Percentiles rank a stretch among this genome's conserved stretches.
Evolutionary conservation across 495 filamentous ascomycete genomes (phyloP).

Genomic region (Chlorociboria aeruginascens): DNA sequence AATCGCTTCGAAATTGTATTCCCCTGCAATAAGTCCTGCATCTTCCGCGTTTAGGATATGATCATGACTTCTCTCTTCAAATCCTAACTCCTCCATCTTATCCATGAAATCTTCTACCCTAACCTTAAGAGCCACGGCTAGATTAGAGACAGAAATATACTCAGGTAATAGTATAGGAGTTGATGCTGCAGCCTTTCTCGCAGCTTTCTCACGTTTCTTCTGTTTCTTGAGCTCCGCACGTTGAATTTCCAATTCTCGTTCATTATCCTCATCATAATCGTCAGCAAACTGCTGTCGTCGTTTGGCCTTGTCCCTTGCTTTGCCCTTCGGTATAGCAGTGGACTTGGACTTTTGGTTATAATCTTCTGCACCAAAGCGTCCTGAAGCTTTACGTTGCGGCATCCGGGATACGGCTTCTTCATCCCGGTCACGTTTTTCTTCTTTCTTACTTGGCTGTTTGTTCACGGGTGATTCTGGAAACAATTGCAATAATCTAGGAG

Average conservation of each 20-base stretch:
- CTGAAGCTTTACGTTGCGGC: not conserved
- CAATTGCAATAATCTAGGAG: too few relatives aligned
- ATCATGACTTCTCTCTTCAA: constrained; percentile 65
- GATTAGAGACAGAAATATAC: constrained; percentile 75
- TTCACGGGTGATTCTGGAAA: too few relatives aligned
- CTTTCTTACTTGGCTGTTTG: not conserved
- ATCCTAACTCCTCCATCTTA: constrained; percentile 72
- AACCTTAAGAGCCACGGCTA: constrained; percentile 68
- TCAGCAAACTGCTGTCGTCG: constrained; percentile 12
- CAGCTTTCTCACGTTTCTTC: constrained; percentile 16
- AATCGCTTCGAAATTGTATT: constrained; percentile 87
- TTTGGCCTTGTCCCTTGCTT: constrained; percentile 14
- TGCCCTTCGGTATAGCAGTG: constrained; percentile 5
- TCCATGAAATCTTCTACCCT: constrained; percentile 57
- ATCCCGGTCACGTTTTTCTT: not conserved
- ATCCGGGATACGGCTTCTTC: not conserved
- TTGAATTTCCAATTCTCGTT: constrained; percentile 2
- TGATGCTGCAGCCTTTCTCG: constrained; percentile 29
- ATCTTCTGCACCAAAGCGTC: not conserved
- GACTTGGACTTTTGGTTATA: not conserved
- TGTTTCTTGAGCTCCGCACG: constrained; percentile 15
- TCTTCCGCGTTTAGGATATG: constrained; percentile 84
- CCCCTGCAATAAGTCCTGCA: constrained; percentile 78
- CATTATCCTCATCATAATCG: constrained; percentile 5
- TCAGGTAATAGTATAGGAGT: constrained; percentile 73